Evolutionary conservation across 805 yeast species (phyloP).

Genomic region (Sungouiozyma intestinalis): DNA sequence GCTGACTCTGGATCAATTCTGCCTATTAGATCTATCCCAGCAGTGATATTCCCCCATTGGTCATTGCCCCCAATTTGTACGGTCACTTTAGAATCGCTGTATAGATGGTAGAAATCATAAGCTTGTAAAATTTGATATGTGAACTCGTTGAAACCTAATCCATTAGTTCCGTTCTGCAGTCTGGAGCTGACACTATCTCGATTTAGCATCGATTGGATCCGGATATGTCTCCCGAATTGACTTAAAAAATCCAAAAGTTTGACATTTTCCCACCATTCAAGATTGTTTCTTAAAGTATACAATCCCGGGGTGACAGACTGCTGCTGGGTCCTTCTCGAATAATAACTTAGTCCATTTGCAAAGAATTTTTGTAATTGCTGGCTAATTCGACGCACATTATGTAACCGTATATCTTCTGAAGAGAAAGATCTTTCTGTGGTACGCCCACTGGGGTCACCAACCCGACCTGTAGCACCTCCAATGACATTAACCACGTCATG

Average conservation of each 20-base stretch:
- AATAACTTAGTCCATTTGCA: slow-evolving; percentile 50
- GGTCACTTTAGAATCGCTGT: slow-evolving; percentile 44
- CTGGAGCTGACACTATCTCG: slow-evolving; percentile 80
- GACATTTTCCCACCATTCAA: slow-evolving; percentile 77
- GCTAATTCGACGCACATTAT: slow-evolving; percentile 51
- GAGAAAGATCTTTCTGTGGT: slow-evolving; percentile 59
- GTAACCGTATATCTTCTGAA: slow-evolving; percentile 38
- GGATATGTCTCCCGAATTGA: slow-evolving; percentile 62
- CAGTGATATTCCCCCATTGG: slow-evolving; percentile 97
- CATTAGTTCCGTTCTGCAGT: slow-evolving; percentile 47
- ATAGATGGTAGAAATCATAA: slow-evolving; percentile 80
- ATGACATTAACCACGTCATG: slow-evolving; percentile 76
- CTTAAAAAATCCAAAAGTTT: slow-evolving; percentile 70
- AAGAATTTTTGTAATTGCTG: slow-evolving; percentile 55
- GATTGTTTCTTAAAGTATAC: slow-evolving; percentile 48
- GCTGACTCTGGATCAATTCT: slow-evolving; percentile 30
- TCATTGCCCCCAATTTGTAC: slow-evolving; percentile 94
- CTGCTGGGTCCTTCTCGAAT: slow-evolving; percentile 33
- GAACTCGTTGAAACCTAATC: slow-evolving; percentile 90
- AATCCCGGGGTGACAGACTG: slow-evolving; percentile 32
- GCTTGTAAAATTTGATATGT: slow-evolving; percentile 90
- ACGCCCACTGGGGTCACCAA: slow-evolving; percentile 96
- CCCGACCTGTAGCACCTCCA: slow-evolving; percentile 92
- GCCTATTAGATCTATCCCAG: slow-evolving; percentile 81
- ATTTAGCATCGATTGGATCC: slow-evolving; percentile 79